Conservation (phyloP, 2,329 filamentous ascomycete species). For the Magnaporthales sp. region DNA sequence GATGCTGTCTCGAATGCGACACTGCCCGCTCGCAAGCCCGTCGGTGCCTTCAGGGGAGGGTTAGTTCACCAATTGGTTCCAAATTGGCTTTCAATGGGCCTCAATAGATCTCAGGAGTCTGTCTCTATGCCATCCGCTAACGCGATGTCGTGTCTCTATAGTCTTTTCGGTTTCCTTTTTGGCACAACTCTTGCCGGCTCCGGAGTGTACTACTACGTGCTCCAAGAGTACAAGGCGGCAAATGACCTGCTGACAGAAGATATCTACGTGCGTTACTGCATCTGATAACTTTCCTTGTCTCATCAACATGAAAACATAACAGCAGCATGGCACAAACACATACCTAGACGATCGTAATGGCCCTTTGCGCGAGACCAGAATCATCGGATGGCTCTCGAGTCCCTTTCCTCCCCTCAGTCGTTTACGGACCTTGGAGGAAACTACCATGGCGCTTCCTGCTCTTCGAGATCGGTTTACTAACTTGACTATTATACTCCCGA, state of each 20-base stretch:
- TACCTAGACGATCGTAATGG: conserved; percentile 2
- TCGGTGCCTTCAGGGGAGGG: conserved; percentile 55
- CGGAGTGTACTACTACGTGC: conserved; percentile 83
- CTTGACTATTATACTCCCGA: not conserved
- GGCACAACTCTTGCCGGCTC: conserved; percentile 72
- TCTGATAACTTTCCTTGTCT: conserved; percentile 19
- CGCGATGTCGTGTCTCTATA: conserved; percentile 25
- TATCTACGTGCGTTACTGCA: conserved; percentile 71
- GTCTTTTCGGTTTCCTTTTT: conserved; percentile 84
- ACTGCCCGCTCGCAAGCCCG: conserved; percentile 47
- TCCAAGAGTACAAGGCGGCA: conserved; percentile 87
- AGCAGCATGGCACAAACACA: conserved; percentile 1
- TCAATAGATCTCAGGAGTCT: not conserved
- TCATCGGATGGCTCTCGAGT: conserved; percentile 7
- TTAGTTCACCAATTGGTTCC: conserved; percentile 24
- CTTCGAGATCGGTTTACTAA: not conserved
- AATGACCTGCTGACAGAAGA: conserved; percentile 93
- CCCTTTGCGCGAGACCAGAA: conserved; percentile 3
- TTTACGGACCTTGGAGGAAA: not conserved
- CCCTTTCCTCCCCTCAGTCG: not conserved
- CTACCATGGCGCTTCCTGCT: not conserved
- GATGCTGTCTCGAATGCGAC: conserved; percentile 32
- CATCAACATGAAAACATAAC: not conserved
- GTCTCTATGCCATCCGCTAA: not conserved
- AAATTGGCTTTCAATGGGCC: not conserved